A percentile compares a stretch with the other conserved stretches of the same genome.
Evolutionary conservation across 2,329 filamentous ascomycete genomes (phyloP).

Genomic region (Beauveria asiatica): DNA sequence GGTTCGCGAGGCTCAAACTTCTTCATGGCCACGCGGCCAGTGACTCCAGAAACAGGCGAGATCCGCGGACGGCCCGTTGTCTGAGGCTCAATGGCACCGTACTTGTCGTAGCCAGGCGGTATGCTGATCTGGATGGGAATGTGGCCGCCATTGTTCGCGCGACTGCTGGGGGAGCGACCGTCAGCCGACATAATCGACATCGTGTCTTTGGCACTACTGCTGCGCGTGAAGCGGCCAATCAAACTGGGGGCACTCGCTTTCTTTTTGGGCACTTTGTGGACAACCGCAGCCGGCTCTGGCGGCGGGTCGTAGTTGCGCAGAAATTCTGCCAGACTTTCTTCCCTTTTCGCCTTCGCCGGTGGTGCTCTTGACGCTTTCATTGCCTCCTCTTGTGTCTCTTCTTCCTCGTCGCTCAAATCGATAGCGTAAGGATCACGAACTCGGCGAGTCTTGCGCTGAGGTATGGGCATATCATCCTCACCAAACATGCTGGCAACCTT

Average conservation of each 20-base stretch:
- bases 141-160: constrained; percentile 33
- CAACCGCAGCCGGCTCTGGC: constrained; percentile 34
- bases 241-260: constrained; percentile 55
- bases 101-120: constrained; percentile 36
- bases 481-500: constrained; percentile 33
- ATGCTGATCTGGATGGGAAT: constrained; percentile 46
- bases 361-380: constrained; percentile 27
- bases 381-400: constrained; percentile 46
- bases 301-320: constrained; percentile 62
- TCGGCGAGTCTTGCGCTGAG: constrained; percentile 66
- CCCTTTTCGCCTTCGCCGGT: constrained; percentile 31
- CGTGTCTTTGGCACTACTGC: constrained; percentile 21
- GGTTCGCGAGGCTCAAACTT: constrained; percentile 50
- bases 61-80: constrained; percentile 14
- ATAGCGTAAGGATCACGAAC: constrained; percentile 91
- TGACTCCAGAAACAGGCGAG: constrained; percentile 16
- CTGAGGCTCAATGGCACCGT: constrained; percentile 22
- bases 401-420: constrained; percentile 65
- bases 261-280: constrained; percentile 44
- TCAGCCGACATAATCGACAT: constrained; percentile 19
- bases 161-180: constrained; percentile 31
- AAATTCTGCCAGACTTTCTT: constrained; percentile 68
- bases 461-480: constrained; percentile 48
- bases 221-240: constrained; percentile 47
- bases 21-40: constrained; percentile 44